These are phyloP conservation scores for Salicornia ramosissima DNA, from an alignment of 148 eudicot genomes.

Conservation along the genomic window DNA sequence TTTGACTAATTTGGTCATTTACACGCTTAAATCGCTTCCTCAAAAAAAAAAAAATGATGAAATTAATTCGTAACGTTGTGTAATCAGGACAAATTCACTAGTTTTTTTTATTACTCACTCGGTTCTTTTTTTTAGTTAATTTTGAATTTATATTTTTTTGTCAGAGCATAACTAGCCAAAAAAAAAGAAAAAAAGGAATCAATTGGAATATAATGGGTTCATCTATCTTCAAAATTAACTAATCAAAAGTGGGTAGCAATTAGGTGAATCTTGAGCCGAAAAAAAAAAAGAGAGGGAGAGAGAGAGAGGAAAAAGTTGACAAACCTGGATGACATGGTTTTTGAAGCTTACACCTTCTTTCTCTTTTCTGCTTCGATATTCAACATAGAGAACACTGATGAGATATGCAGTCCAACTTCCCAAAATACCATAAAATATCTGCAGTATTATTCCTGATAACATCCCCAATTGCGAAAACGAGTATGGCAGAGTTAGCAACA, in stretches of 20 bases:
- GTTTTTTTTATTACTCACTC: too few species aligned
- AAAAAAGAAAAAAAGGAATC: too few species aligned
- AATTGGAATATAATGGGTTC: too few species aligned
- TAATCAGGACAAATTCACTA: too few species aligned
- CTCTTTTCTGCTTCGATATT: slow-evolving; percentile 70
- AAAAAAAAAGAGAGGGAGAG: not conserved
- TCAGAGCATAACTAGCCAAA: too few species aligned
- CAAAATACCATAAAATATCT: slow-evolving; percentile 67
- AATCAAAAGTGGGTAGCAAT: not conserved
- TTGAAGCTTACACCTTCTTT: slow-evolving; percentile 89
- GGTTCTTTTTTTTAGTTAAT: too few species aligned
- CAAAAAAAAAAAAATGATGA: too few species aligned
- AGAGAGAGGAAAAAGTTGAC: not conserved
- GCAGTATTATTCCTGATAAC: slow-evolving; percentile 68
- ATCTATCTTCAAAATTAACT: not conserved
- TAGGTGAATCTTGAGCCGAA: too few species aligned
- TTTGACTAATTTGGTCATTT: too few species aligned
- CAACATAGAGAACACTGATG: slow-evolving; percentile 80
- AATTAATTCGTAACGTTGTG: too few species aligned
- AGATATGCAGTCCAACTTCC: slow-evolving; percentile 96
- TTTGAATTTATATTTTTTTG: too few species aligned
- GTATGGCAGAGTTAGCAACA: slow-evolving; percentile 76
- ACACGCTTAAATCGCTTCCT: too few species aligned
- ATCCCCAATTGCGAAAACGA: slow-evolving; percentile 85
- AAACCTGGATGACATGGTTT: slow-evolving; percentile 91